Evolutionary conservation across 352 stramenopile genomes (phyloP), one percentile per base, ranked within the genome.

Genomic region (Globisporangium nodosum): DNA sequence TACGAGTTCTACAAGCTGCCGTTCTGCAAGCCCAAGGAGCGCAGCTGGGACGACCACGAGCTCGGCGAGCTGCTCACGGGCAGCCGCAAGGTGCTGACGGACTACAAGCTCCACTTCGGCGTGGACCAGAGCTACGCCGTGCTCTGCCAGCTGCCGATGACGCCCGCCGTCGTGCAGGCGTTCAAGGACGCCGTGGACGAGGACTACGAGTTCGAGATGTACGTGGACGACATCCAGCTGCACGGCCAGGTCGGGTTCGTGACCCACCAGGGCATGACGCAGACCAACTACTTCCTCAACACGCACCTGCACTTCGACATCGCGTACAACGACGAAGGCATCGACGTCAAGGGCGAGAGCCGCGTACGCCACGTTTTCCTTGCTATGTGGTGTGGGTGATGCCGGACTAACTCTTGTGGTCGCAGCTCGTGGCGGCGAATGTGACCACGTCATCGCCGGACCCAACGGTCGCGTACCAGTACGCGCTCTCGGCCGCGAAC

Each of bases 1-100:
- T 99, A 99, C 72, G 88, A 97, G 69, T 99, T 99, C 77, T 99
- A 99, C 76, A 98, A 92, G 50, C 77, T 99, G 46, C 96, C 96
- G 30, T 99, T 97, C 80, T 99, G 96, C 69, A 86, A 92, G 57
- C 77, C 79, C 9, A 87, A 86, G 53, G 80, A 92, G 63, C 71
- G 74, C 30, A 77, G 96, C 60, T 88, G 80, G 65, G 90, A 98
- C 63, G 88, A 94, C 30, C 88, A 97, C 61, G 78, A 92, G 42
- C 73, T 98, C 20, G 96, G 96, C 31, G 96, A 99, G 79, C 82
- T 97, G 55, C 94, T 99, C 54, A 96, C 88, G 1, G 97, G 96
- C 39, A 97, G 98, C 74, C 85, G 96, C 65, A 98, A 98, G 71
- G 86, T 89, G 33, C 69, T 90, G 63, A 96, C 82, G 31, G 74